A percentile compares a stretch with the other conserved stretches of the same genome.
These are phyloP conservation scores for Botrytis cinerea DNA, from an alignment of 2,329 filamentous ascomycete species.

Conservation along the genomic window DNA sequence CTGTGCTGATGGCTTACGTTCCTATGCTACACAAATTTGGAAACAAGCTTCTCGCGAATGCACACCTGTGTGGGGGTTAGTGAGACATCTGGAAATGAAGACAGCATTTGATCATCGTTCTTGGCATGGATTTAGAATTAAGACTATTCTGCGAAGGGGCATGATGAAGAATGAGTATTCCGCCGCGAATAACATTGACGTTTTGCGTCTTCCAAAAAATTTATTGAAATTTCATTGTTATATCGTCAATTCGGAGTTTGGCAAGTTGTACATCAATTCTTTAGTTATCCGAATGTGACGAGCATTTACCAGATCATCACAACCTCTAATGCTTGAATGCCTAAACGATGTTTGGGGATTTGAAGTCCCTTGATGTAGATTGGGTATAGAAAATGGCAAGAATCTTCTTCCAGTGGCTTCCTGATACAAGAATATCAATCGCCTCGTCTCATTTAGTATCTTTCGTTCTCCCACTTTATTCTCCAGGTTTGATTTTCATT, in stretches of 20 bases:
- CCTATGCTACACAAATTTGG: slow-evolving; percentile 4
- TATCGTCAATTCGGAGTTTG: background rate
- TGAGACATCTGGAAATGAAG: background rate
- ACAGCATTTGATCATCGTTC: background rate
- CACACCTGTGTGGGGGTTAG: background rate
- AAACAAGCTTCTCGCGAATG: slow-evolving; percentile 17
- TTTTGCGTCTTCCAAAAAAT: background rate
- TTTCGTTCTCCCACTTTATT: background rate
- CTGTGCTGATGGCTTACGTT: slow-evolving; percentile 7
- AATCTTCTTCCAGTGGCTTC: no score
- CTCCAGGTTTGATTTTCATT: background rate
- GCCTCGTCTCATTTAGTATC: background rate
- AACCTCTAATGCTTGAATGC: background rate
- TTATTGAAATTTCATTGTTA: background rate
- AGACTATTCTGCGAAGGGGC: background rate
- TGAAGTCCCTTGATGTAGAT: background rate
- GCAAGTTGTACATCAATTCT: background rate
- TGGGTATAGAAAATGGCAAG: background rate
- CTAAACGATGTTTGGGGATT: background rate
- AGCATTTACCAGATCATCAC: background rate
- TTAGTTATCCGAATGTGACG: background rate
- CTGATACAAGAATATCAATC: background rate
- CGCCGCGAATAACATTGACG: background rate
- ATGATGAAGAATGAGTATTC: background rate
- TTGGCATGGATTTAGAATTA: background rate